Base-by-base conservation (phyloP, 371 early-diverging fungal genomes). In the Rhizopus arrhizus region DNA sequence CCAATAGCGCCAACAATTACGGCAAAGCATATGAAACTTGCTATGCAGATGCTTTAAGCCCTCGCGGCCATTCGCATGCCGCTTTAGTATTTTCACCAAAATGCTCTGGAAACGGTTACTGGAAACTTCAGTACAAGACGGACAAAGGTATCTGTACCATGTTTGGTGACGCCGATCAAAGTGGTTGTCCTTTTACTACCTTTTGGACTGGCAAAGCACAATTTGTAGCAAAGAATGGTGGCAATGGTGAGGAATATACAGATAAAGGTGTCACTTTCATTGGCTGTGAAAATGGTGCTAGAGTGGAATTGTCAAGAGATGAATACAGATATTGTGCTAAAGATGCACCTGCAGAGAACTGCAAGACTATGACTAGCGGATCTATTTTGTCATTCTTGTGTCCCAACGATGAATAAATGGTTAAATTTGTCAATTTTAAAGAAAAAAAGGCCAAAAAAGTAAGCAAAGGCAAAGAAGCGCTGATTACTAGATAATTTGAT, bases 361-460 rank as follows among this genome's bases (percentile, higher is more conserved):
- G 50, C 15, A 50, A 50, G 13, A 5, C 31, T 32, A 50, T 50
- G 50, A 8, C 15, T 50, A 50, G 31, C 32, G 8, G 8, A 4
- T 32, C 31, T 7, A 32, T 50, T 50, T 13, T 50, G 10, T 50
- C 50, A 3, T 50, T 50, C 50, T 50, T 50, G 50, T 50, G 50
- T 32, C 50, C 50, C 11, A 36, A 36, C 36, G 11, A 36, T 11
- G 2, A 36, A 2, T 36, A 36, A 36, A 22, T 22, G 22, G 22
- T 22, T 22, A 22, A 22, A 22, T 0, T 2, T 22, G 22, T 1
- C 22, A 22, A 2, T 22, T 22, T 22, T 22, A 22, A 22, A 22
- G 22, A 22, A 22, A 22, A 22, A 22, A 22, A 22, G 2, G 22
- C 22, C 22, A 22, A 22, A 22, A 22, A 22, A 22, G 22, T 22